These are phyloP conservation scores for Podila clonocystis DNA, from an alignment of 192 early-diverging fungal species.

Conservation along the genomic window DNA sequence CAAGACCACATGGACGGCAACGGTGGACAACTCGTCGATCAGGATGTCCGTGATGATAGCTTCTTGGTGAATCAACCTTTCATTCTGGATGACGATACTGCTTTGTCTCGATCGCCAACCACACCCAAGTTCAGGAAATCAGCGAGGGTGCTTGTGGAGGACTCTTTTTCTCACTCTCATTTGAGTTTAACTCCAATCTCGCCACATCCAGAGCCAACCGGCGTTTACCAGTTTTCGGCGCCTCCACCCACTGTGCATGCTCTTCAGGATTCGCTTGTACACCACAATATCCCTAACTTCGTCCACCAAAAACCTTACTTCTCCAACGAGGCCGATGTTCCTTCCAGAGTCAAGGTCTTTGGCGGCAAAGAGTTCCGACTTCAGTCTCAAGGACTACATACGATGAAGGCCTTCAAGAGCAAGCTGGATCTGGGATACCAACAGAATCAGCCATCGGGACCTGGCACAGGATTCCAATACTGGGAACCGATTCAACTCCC, in stretches of 20 bases:
- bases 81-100: background rate
- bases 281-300: constrained; percentile 34
- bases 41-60: background rate
- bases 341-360: constrained; percentile 59
- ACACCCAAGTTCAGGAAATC: background rate
- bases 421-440: background rate
- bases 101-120: background rate
- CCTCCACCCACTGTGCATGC: constrained; percentile 54
- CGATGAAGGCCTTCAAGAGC: constrained; percentile 23
- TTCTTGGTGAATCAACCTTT: constrained; percentile 12
- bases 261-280: constrained; percentile 46
- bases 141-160: background rate
- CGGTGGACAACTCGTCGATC: background rate
- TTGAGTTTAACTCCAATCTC: background rate
- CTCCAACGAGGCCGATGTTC: constrained; percentile 66
- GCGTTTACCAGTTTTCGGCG: constrained; percentile 27
- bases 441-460: background rate
- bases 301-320: constrained; percentile 72
- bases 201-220: background rate
- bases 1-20: no score
- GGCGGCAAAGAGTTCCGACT: constrained; percentile 69
- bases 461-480: constrained; percentile 12
- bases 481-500: constrained; percentile 51
- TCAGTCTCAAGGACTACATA: constrained; percentile 28
- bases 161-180: background rate